Conservation (phyloP, 2,329 filamentous ascomycete species). For the Xylariaceae sp. region DNA sequence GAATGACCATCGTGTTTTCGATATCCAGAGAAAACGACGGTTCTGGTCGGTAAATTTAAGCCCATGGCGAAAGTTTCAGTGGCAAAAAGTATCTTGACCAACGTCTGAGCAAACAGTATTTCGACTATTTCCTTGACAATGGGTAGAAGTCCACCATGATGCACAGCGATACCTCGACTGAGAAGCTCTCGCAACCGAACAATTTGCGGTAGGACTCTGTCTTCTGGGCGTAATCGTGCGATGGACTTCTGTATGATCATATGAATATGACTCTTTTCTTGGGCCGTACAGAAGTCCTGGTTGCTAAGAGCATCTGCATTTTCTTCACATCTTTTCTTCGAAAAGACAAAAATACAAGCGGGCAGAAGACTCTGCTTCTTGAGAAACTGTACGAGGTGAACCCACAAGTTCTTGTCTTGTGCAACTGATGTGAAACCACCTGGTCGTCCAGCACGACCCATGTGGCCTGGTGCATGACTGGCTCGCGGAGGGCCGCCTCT, state of each 20-base stretch:
- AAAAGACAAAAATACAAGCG: slow-evolving; percentile 97
- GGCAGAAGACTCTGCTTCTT: slow-evolving; percentile 87
- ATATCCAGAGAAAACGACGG: slow-evolving; percentile 96
- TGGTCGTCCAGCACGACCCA: slow-evolving; percentile 84
- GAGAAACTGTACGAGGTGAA: slow-evolving; percentile 90
- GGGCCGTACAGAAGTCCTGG: slow-evolving; percentile 90
- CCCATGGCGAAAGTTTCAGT: slow-evolving; percentile 99
- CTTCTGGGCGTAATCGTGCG: slow-evolving; percentile 87
- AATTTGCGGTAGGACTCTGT: slow-evolving; percentile 90
- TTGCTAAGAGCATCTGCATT: slow-evolving; percentile 96
- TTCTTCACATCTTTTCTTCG: slow-evolving; percentile 95
- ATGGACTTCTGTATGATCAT: slow-evolving; percentile 98
- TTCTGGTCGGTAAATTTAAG: slow-evolving; percentile 91
- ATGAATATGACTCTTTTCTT: slow-evolving; percentile 95
- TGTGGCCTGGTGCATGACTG: slow-evolving; percentile 76
- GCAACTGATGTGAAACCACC: slow-evolving; percentile 88
- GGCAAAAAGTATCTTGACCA: slow-evolving; percentile 96
- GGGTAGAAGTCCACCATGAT: slow-evolving; percentile 91
- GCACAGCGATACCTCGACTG: slow-evolving; percentile 88
- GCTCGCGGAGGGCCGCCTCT: slow-evolving; percentile 65
- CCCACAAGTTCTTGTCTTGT: slow-evolving; percentile 96
- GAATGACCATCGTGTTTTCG: slow-evolving; percentile 93
- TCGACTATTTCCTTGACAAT: slow-evolving; percentile 99
- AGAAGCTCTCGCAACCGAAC: slow-evolving; percentile 85
- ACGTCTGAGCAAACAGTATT: slow-evolving; percentile 90